Evolutionary conservation across 129 eudicot species (phyloP).

Genomic region (Saussurea involucrata): DNA sequence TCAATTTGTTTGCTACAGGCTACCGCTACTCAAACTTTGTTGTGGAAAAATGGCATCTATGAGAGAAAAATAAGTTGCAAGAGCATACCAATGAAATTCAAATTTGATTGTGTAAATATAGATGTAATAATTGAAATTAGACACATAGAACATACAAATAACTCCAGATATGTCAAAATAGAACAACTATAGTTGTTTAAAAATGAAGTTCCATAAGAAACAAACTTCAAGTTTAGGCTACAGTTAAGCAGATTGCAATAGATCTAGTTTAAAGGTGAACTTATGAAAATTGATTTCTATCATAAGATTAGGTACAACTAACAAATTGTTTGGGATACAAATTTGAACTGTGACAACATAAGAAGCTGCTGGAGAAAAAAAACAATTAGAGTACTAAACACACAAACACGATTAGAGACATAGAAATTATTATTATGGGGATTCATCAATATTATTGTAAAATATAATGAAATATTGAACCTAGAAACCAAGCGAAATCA

Average conservation of each 20-base stretch:
- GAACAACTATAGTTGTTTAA: neutral
- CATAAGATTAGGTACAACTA: neutral
- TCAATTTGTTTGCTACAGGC: neutral
- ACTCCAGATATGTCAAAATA: neutral
- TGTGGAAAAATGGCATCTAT: neutral
- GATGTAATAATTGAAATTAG: neutral
- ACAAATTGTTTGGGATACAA: neutral
- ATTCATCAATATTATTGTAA: neutral
- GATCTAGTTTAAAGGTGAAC: neutral
- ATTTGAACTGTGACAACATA: neutral
- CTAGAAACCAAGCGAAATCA: conserved; percentile 1
- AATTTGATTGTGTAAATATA: neutral
- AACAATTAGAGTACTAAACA: conserved; percentile 1
- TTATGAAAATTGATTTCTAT: neutral
- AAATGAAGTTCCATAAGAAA: neutral
- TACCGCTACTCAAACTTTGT: conserved; percentile 10
- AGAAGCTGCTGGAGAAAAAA: neutral
- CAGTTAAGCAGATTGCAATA: neutral
- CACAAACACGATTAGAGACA: neutral
- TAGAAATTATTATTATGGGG: neutral
- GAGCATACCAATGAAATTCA: neutral
- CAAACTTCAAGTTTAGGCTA: neutral
- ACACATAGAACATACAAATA: neutral
- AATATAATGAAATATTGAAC: neutral
- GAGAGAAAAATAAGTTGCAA: neutral